These are phyloP conservation scores for Houttuynia cordata DNA, from an alignment of 164 flowering plant species.

Conservation along the genomic window DNA sequence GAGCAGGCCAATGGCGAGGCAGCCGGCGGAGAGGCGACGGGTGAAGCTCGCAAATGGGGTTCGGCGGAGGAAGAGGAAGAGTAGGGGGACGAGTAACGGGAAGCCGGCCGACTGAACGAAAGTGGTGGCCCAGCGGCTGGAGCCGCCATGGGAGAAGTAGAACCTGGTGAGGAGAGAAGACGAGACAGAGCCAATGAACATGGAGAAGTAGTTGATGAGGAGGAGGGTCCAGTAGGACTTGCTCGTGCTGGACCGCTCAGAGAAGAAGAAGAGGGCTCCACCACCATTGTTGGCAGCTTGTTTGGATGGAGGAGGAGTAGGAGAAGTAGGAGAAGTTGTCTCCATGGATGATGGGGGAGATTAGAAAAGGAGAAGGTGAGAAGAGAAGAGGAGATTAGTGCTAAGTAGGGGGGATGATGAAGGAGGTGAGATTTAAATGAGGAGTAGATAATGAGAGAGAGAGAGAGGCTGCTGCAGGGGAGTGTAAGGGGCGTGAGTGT, in stretches of 20 bases:
- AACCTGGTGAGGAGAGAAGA: slow-evolving; percentile 46
- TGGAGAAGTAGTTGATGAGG: slow-evolving; percentile 22
- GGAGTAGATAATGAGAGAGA: too few relatives aligned
- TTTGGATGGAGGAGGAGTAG: neutral
- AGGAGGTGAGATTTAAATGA: too few relatives aligned
- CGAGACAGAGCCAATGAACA: slow-evolving; percentile 50
- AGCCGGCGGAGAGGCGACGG: slow-evolving; percentile 12
- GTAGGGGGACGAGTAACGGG: slow-evolving; percentile 45
- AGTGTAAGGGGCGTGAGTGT: too few relatives aligned
- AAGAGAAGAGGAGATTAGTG: neutral
- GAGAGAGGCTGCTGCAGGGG: too few relatives aligned
- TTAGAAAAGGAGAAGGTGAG: neutral
- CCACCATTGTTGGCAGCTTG: neutral
- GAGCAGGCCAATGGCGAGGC: slow-evolving; percentile 33
- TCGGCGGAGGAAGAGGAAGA: slow-evolving; percentile 23
- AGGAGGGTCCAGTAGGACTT: slow-evolving; percentile 28
- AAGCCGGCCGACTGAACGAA: slow-evolving; percentile 73
- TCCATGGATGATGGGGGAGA: neutral
- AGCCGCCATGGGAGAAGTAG: slow-evolving; percentile 72
- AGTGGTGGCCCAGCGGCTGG: slow-evolving; percentile 66
- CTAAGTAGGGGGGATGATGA: too few relatives aligned
- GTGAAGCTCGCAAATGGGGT: slow-evolving; percentile 40
- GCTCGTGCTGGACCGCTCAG: neutral
- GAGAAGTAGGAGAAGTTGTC: neutral
- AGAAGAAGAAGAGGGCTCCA: neutral